phyloP scores from a whole-genome alignment of 1,139 yeast species.

The Hyphopichia burtonii region DNA sequence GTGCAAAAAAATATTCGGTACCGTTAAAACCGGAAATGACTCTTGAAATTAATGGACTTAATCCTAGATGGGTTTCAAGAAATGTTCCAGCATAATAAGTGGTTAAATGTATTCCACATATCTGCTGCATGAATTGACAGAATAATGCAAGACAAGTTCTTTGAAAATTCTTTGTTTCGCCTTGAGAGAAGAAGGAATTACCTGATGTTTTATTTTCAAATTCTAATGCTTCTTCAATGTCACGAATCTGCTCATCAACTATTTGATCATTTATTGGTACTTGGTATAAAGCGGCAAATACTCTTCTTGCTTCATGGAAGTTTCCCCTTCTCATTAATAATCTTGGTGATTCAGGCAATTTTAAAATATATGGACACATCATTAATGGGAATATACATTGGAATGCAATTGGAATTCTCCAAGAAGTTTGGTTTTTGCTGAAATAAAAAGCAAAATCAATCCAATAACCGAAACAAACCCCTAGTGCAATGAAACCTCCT shows the following conservation, averaged over 20 bases:
- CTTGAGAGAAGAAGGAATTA: constrained; percentile 6
- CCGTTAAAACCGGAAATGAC: constrained; percentile 29
- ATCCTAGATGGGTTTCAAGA: constrained; percentile 30
- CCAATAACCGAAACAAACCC: constrained; percentile 44
- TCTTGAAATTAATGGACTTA: constrained; percentile 25
- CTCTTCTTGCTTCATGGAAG: constrained; percentile 46
- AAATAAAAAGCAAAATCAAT: constrained; percentile 36
- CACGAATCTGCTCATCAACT: constrained; percentile 21
- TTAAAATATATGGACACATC: constrained; percentile 17
- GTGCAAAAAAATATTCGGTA: constrained; percentile 24
- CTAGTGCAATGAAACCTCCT: constrained; percentile 38
- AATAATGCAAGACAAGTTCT: constrained; percentile 42
- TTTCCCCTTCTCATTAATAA: constrained; percentile 43
- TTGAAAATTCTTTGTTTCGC: constrained; percentile 8
- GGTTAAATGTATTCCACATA: constrained; percentile 27
- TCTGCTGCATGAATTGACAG: constrained; percentile 42
- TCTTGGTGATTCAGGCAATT: constrained; percentile 48
- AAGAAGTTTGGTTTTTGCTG: constrained; percentile 5
- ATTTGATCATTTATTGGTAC: constrained; percentile 17
- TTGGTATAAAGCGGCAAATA: constrained; percentile 39
- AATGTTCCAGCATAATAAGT: constrained; percentile 31
- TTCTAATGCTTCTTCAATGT: constrained; percentile 18
- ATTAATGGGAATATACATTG: constrained; percentile 30
- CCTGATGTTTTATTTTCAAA: constrained; percentile 14
- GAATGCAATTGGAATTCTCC: constrained; percentile 52